Evolutionary conservation across 169 alveolate genomes (phyloP).

Genomic region (Eimeria maxima): DNA sequence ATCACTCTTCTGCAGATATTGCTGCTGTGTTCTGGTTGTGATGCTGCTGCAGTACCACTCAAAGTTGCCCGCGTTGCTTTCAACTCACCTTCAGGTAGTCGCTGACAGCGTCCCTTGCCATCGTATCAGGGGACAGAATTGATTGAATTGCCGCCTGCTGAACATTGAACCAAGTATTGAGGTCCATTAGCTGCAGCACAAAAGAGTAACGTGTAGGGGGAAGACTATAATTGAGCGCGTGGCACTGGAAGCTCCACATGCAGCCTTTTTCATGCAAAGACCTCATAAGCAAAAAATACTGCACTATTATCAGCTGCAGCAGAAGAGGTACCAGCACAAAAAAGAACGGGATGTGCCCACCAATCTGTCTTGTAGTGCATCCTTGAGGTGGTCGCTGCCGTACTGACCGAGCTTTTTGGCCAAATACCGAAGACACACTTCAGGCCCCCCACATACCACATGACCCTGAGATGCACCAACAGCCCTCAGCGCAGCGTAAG

Average conservation of each 20-base stretch:
- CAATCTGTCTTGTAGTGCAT: conserved; percentile 60
- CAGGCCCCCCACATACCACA: conserved; percentile 70
- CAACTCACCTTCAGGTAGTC: conserved; percentile 56
- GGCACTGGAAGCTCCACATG: background rate
- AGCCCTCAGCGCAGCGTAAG: background rate
- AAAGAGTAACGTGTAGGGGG: background rate
- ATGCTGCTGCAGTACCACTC: background rate
- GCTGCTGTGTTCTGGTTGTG: background rate
- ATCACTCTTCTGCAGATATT: background rate
- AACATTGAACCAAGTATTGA: conserved; percentile 50
- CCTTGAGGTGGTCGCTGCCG: conserved; percentile 58
- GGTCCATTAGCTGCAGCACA: conserved; percentile 45
- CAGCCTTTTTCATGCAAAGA: background rate
- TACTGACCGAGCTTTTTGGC: conserved; percentile 62
- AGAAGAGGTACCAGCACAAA: background rate
- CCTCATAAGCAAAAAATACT: background rate
- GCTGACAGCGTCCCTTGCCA: conserved; percentile 60
- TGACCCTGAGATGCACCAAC: conserved; percentile 25
- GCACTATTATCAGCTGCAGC: background rate
- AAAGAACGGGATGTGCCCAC: background rate
- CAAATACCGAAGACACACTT: conserved; percentile 66
- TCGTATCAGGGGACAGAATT: conserved; percentile 55
- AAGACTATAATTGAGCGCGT: background rate
- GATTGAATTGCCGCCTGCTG: conserved; percentile 64
- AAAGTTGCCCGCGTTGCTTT: background rate